phyloP scores from a whole-genome alignment of 164 flowering plant species.

The Macadamia tetraphylla region DNA sequence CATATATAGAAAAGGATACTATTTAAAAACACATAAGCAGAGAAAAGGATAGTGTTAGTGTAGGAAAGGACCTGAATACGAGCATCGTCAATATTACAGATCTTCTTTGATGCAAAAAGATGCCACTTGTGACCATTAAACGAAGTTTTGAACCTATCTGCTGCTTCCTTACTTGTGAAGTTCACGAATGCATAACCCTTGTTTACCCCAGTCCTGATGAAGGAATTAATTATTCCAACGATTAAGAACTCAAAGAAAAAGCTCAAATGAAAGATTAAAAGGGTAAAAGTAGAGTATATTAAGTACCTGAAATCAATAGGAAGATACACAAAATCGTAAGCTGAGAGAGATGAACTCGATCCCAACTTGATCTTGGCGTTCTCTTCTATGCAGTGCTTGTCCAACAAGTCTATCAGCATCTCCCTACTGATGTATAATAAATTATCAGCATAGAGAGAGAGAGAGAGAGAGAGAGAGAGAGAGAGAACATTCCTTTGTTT shows the following conservation, averaged over 20 bases:
- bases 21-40: too few relatives aligned
- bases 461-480: too few relatives aligned
- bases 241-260: not conserved
- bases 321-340: constrained; percentile 43
- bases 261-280: too few relatives aligned
- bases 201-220: constrained; percentile 36
- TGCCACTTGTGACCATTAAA: constrained; percentile 33
- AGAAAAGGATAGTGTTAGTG: too few relatives aligned
- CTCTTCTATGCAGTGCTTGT: constrained; percentile 21
- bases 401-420: constrained; percentile 26
- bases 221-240: too few relatives aligned
- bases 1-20: not conserved
- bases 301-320: constrained; percentile 43
- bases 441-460: too few relatives aligned
- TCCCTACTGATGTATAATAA: constrained; percentile 18
- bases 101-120: constrained; percentile 34
- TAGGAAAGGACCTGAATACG: constrained; percentile 44
- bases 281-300: not conserved
- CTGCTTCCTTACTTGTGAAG: constrained; percentile 46
- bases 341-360: not conserved
- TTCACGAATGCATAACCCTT: constrained; percentile 86
- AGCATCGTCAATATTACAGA: constrained; percentile 38
- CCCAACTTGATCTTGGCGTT: not conserved
- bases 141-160: constrained; percentile 22
- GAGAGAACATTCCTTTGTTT: too few relatives aligned